phyloP scores from a whole-genome alignment of 1,284 basidiomycete species.

The Heterobasidion annosum region DNA sequence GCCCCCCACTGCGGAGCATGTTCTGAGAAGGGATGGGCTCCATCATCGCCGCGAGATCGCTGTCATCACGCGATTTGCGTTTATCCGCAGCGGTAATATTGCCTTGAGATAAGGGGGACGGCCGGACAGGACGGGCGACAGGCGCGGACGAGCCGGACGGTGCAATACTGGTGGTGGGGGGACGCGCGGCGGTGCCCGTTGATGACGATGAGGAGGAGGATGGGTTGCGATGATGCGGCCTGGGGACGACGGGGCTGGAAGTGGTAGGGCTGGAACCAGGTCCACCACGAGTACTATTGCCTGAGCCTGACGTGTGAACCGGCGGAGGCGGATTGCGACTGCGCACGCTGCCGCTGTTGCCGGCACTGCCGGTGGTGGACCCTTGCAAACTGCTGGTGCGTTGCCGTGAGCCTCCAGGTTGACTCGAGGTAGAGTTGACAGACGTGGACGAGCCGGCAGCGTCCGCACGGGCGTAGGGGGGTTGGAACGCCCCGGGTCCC shows the following conservation, averaged over 20 bases:
- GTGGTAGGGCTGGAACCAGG: slow-evolving; percentile 4
- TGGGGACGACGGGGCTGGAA: slow-evolving; percentile 18
- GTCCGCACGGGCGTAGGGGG: slow-evolving; percentile 66
- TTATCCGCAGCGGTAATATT: slow-evolving; percentile 58
- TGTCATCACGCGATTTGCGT: slow-evolving; percentile 72
- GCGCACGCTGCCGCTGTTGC: slow-evolving; percentile 12
- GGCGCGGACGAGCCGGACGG: slow-evolving; percentile 27
- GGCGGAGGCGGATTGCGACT: slow-evolving; percentile 13
- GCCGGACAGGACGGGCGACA: slow-evolving; percentile 49
- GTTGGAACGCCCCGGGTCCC: slow-evolving; percentile 33
- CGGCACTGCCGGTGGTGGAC: slow-evolving; percentile 14
- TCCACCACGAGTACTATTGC: slow-evolving; percentile 3
- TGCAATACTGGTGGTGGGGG: slow-evolving; percentile 16
- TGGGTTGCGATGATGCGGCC: slow-evolving; percentile 30
- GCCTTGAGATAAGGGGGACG: slow-evolving; percentile 70
- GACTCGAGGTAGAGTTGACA: slow-evolving; percentile 52
- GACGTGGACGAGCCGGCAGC: slow-evolving; percentile 70
- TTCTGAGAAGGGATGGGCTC: slow-evolving; percentile 34
- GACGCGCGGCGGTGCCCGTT: slow-evolving; percentile 22
- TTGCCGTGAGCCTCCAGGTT: slow-evolving; percentile 26
- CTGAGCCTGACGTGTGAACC: slow-evolving; percentile 7
- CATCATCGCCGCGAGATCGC: slow-evolving; percentile 32
- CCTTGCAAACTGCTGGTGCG: slow-evolving; percentile 49
- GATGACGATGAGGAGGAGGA: slow-evolving; percentile 35
- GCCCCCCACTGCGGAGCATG: slow-evolving; percentile 47